Conservation (phyloP, 306 rosid genomes). For the Prunus padus region DNA sequence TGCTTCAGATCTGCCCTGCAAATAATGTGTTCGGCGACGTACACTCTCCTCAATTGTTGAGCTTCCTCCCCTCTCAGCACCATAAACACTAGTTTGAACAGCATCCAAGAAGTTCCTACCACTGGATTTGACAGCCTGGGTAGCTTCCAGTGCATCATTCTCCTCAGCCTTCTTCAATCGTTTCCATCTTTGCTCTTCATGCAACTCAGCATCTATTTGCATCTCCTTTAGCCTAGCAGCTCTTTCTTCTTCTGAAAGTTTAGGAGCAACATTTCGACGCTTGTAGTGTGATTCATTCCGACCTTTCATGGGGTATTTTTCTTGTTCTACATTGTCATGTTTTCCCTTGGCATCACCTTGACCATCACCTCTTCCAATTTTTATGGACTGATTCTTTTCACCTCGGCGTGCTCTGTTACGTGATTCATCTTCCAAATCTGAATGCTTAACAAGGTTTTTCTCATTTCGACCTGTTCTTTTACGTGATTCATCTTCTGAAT, state of each 20-base stretch:
- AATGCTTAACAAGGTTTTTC: conserved; percentile 12
- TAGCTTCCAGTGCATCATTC: conserved; percentile 62
- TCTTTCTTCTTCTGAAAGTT: conserved; percentile 83
- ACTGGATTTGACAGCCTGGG: conserved; percentile 30
- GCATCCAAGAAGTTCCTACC: conserved; percentile 81
- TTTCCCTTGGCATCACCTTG: conserved; percentile 36
- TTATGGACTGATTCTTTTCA: conserved; percentile 22
- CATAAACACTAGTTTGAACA: conserved; percentile 71
- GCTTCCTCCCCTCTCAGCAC: conserved; percentile 89
- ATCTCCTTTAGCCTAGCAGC: conserved; percentile 79
- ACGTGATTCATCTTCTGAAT: background rate
- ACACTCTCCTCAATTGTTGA: conserved; percentile 90
- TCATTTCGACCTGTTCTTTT: background rate
- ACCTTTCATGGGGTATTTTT: conserved; percentile 36
- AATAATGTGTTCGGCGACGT: conserved; percentile 86
- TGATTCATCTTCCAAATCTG: conserved; percentile 32
- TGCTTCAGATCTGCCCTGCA: conserved; percentile 46
- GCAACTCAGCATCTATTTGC: conserved; percentile 92
- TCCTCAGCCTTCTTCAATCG: conserved; percentile 88
- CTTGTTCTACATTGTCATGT: conserved; percentile 45
- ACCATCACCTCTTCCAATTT: conserved; percentile 22
- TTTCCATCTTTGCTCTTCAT: conserved; percentile 93
- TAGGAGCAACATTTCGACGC: conserved; percentile 59
- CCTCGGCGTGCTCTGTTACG: background rate
- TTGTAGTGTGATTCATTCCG: conserved; percentile 42